A percentile compares a stretch with the other conserved stretches of the same genome.
These are phyloP conservation scores for Trichomonas vaginalis DNA, from an alignment of 208 protist species.

Conservation along the genomic window DNA sequence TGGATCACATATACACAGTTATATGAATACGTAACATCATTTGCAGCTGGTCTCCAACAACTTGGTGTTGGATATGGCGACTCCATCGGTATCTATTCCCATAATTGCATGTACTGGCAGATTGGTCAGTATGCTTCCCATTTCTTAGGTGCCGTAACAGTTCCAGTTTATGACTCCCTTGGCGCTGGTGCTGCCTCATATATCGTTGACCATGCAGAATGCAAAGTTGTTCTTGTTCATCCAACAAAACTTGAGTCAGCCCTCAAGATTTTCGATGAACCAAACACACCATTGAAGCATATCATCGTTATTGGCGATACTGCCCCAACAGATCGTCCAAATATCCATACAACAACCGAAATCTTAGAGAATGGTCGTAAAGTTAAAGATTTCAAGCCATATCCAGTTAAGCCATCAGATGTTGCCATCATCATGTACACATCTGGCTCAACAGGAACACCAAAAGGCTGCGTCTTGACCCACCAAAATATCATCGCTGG, in stretches of 20 bases:
- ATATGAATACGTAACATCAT: neutral
- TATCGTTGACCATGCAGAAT: neutral
- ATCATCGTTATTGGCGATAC: neutral
- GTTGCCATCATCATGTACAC: neutral
- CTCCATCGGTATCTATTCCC: neutral
- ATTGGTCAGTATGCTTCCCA: neutral
- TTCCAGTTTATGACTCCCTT: neutral
- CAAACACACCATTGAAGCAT: neutral
- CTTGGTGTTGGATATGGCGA: neutral
- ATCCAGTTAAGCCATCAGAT: neutral
- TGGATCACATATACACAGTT: neutral
- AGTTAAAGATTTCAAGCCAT: neutral
- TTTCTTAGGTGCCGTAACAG: neutral
- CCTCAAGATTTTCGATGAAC: neutral
- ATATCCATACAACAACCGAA: neutral
- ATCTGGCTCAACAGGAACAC: neutral
- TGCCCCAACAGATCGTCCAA: neutral
- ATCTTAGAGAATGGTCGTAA: neutral
- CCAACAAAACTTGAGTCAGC: neutral
- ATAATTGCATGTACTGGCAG: neutral
- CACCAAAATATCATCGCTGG: neutral
- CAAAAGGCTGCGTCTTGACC: neutral
- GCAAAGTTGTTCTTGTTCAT: neutral
- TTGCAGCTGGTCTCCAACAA: neutral
- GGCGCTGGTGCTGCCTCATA: neutral